Evolutionary conservation across 78 protist species (phyloP).

Genomic region (Dictyostelium citrinum): DNA sequence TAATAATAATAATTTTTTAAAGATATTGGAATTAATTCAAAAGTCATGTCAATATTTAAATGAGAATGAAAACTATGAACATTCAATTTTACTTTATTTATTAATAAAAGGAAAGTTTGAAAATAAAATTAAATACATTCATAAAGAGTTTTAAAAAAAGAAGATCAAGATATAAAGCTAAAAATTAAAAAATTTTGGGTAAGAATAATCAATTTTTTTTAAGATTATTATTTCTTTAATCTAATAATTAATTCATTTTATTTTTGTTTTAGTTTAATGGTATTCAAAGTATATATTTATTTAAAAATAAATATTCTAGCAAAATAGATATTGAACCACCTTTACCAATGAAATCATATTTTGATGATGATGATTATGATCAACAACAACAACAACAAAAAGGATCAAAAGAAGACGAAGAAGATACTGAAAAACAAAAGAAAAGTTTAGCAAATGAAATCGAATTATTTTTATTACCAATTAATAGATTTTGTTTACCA

Average conservation of each 20-base stretch:
- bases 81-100: constrained; percentile 1
- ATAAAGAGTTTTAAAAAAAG: not conserved
- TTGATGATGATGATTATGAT: not conserved
- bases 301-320: not conserved
- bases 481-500: constrained; percentile 4
- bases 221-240: not conserved
- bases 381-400: not conserved
- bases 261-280: not conserved
- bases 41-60: not conserved
- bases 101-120: not conserved
- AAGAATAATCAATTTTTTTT: not conserved
- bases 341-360: not conserved
- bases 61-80: not conserved
- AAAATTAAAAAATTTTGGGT: not conserved
- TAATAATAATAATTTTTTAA: not conserved
- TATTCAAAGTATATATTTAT: not conserved
- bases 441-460: not conserved
- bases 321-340: not conserved
- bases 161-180: not conserved
- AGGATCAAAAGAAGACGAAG: not conserved
- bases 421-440: not conserved
- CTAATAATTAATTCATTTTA: not conserved
- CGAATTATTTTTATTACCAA: not conserved
- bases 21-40: not conserved
- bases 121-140: not conserved